Base-by-base conservation (phyloP, 352 stramenopile genomes). In the Phytophthora pini region DNA sequence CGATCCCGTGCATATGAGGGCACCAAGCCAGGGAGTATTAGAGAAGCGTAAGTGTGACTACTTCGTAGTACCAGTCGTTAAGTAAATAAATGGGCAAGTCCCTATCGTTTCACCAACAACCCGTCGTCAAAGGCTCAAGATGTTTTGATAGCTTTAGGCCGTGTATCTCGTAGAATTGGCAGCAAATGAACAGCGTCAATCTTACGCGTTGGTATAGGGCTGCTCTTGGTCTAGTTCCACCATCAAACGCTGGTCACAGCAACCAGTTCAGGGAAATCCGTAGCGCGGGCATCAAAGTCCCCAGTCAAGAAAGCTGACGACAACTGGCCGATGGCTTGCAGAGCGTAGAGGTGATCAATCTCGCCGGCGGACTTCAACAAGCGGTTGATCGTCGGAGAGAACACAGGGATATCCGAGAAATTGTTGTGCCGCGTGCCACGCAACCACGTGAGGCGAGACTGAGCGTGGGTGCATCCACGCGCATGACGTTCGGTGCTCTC, bases 351-450 rank as follows among this genome's bases (percentile, higher is more conserved):
- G 27, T 77, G 70, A 26, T 88, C 66, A 47, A 92, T 88, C 29
- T 54, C 56, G 9, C 83, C 83, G 0, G 79, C 60, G 0, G 76
- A 68, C 68, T 88, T 87, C 54, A 82, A 59, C 40, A 87, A 51
- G 0, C 77, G 67, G 54, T 84, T 88, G 46, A 90, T 40, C 8
- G 70, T 50, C 20, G 80, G 83, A 32, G 83, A 89, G 56, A 92
- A 92, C 26, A 90, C 47, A 2, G 80, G 70, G 26, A 92, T 63
- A 36, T 92, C 83, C 27, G 76, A 88, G 32, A 92, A 92, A 57
- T 92, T 89, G 72, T 89, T 90, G 81, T 92, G 83, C 9, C 75
- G 65, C 13, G 77, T 72, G 40, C 65, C 71, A 0, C 65, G 65
- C 51, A 90, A 51, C 38, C 77, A 78, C 27, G 75, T 76, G 31